A percentile compares a stretch with the other conserved stretches of the same genome.
phyloP scores from a whole-genome alignment of 2,329 filamentous ascomycete genomes.

The Periglandula ipomoeae region DNA sequence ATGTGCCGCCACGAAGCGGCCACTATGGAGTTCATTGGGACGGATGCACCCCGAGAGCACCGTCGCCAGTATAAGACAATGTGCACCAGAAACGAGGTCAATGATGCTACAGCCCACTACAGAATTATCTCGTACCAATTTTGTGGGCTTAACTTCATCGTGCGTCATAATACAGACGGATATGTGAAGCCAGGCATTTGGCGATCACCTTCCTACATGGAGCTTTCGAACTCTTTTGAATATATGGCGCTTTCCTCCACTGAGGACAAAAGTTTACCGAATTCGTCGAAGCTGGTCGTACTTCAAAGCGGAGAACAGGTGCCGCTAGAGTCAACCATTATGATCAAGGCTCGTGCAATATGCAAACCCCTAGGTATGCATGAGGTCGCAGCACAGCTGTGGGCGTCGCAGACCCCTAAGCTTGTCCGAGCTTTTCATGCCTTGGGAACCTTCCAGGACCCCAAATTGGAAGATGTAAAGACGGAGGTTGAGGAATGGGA shows the following conservation, averaged over 20 bases:
- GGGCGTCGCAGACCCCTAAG: slow-evolving; percentile 36
- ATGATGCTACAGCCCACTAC: slow-evolving; percentile 33
- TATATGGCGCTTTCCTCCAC: slow-evolving; percentile 16
- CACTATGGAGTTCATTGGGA: slow-evolving; percentile 19
- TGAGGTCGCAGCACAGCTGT: slow-evolving; percentile 32
- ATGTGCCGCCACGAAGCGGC: slow-evolving; percentile 25
- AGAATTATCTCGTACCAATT: slow-evolving; percentile 36
- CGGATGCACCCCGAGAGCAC: slow-evolving; percentile 29
- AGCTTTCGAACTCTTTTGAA: slow-evolving; percentile 16
- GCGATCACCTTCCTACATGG: slow-evolving; percentile 1
- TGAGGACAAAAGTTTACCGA: not conserved
- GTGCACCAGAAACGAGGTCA: slow-evolving; percentile 27
- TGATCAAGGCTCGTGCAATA: slow-evolving; percentile 34
- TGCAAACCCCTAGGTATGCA: slow-evolving; percentile 22
- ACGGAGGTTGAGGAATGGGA: slow-evolving; percentile 26
- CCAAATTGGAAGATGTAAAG: slow-evolving; percentile 23
- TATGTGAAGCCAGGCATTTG: slow-evolving; percentile 17
- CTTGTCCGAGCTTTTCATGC: slow-evolving; percentile 35
- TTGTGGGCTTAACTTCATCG: slow-evolving; percentile 27
- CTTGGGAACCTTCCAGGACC: slow-evolving; percentile 23
- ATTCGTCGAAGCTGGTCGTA: slow-evolving; percentile 20
- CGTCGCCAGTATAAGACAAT: slow-evolving; percentile 36
- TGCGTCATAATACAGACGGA: slow-evolving; percentile 35
- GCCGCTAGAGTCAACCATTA: slow-evolving; percentile 27
- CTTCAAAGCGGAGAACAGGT: slow-evolving; percentile 21